Percentiles rank a stretch among this genome's conserved stretches.
phyloP scores from a whole-genome alignment of 495 filamentous ascomycete genomes.

The Daldinia caldariorum region DNA sequence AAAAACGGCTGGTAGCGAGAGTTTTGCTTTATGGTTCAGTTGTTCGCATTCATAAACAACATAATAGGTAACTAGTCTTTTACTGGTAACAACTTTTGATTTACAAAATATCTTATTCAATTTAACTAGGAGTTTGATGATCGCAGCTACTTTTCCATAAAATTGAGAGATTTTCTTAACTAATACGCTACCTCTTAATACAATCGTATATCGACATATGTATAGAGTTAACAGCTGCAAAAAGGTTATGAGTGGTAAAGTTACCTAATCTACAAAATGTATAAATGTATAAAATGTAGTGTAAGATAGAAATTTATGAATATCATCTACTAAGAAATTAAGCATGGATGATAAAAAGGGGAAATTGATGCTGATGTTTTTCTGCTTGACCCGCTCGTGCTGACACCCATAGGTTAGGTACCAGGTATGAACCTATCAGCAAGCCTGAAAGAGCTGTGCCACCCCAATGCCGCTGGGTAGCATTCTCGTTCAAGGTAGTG shows the following conservation, averaged over 20 bases:
- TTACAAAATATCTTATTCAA: no score
- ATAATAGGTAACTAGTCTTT: no score
- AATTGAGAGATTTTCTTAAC: not conserved
- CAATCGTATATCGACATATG: not conserved
- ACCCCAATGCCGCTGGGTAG: not conserved
- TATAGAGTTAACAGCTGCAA: not conserved
- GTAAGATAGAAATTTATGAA: not conserved
- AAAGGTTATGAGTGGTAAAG: not conserved
- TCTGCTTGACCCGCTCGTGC: not conserved
- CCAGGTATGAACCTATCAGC: constrained; percentile 1
- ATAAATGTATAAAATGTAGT: no score
- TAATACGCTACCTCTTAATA: not conserved
- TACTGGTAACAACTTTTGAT: no score
- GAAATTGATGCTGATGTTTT: not conserved
- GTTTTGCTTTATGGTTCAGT: no score
- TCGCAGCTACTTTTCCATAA: not conserved
- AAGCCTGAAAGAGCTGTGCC: not conserved
- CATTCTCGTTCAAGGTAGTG: not conserved
- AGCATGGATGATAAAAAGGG: not conserved
- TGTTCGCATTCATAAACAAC: no score
- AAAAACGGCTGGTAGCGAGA: no score
- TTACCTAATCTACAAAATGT: not conserved
- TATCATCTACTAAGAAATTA: not conserved
- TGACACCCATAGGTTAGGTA: not conserved
- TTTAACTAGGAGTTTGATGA: no score